Base-by-base conservation (phyloP, 2,329 filamentous ascomycete species). In the Alternaria postmessia region DNA sequence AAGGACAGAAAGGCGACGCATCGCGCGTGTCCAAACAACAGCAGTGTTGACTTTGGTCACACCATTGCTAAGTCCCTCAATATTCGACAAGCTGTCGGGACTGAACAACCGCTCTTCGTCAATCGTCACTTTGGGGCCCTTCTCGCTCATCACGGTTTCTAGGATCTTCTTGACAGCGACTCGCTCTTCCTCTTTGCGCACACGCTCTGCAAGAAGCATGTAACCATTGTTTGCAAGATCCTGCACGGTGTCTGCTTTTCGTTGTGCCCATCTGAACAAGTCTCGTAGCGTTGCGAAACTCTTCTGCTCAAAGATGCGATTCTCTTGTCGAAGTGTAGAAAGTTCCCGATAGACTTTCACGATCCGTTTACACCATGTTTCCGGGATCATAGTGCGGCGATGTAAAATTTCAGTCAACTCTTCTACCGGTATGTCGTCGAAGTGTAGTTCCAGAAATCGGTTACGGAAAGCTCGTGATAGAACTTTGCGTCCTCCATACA, bases 251-350 rank as follows among this genome's bases (percentile, higher is more conserved):
- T 96, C 92, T 0, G 93, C 93, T 57, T 89, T 88, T 70, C 95
- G 87, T 57, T 96, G 81, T 4, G 95, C 94, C 95, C 95, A 99
- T 67, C 95, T 86, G 75, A 99, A 99, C 38, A 99, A 83, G 78
- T 99, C 95, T 85, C 95, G 87, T 46, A 99, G 83, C 2, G 95
- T 99, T 2, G 96, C 95, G 77, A 99, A 99, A 75, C 94, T 95
- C 78, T 97, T 97, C 73, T 97, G 93, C 80, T 99, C 96, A 74
- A 99, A 99, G 5, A 99, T 82, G 44, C 96, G 86, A 73, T 89
- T 94, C 22, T 94, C 93, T 79, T 99, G 96, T 24, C 96, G 89
- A 41, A 98, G 83, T 5, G 93, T 85, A 0, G 95, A 96, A 7
- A 99, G 86, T 75, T 97, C 93, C 72, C 93, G 92, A 78, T 99